A percentile compares a stretch with the other conserved stretches of the same genome.
Conservation (phyloP, 2,329 filamentous ascomycete species). For the Lasiodiplodia theobromae region DNA sequence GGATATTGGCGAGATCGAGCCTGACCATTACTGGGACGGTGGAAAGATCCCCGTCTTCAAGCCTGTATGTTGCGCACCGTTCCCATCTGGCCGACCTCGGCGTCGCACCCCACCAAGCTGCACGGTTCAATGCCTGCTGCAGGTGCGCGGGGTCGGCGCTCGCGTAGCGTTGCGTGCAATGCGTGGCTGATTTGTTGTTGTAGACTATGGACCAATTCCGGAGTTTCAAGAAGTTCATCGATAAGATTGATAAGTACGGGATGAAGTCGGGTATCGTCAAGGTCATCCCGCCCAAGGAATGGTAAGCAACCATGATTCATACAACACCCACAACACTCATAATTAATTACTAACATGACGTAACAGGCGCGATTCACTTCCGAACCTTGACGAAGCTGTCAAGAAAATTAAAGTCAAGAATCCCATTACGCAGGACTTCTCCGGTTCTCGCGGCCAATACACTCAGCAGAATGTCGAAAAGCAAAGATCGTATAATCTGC, state of each 20-base stretch:
- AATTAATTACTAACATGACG: slow-evolving; percentile 27
- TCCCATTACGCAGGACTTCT: slow-evolving; percentile 97
- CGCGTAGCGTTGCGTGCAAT: not conserved
- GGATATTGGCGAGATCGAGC: slow-evolving; percentile 76
- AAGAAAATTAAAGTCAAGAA: slow-evolving; percentile 95
- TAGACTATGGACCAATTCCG: slow-evolving; percentile 90
- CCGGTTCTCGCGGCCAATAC: slow-evolving; percentile 93
- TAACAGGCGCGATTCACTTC: slow-evolving; percentile 71
- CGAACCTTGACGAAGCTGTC: slow-evolving; percentile 80
- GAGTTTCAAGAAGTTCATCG: slow-evolving; percentile 91
- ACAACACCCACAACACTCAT: slow-evolving; percentile 7
- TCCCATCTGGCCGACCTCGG: slow-evolving; percentile 29
- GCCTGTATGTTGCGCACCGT: slow-evolving; percentile 64
- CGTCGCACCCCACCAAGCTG: slow-evolving; percentile 9
- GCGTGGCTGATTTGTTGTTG: slow-evolving; percentile 29
- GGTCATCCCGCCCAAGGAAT: slow-evolving; percentile 91
- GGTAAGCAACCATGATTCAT: slow-evolving; percentile 63
- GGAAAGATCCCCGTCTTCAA: slow-evolving; percentile 91
- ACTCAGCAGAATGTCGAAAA: slow-evolving; percentile 97
- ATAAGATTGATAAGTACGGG: slow-evolving; percentile 88
- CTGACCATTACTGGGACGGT: slow-evolving; percentile 84
- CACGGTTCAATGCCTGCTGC: slow-evolving; percentile 19
- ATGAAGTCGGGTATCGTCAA: slow-evolving; percentile 99
- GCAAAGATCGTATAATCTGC: slow-evolving; percentile 93
- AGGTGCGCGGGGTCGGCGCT: not conserved